phyloP scores from a whole-genome alignment of 148 eudicot genomes.

The Heliamphora exappendiculata region DNA sequence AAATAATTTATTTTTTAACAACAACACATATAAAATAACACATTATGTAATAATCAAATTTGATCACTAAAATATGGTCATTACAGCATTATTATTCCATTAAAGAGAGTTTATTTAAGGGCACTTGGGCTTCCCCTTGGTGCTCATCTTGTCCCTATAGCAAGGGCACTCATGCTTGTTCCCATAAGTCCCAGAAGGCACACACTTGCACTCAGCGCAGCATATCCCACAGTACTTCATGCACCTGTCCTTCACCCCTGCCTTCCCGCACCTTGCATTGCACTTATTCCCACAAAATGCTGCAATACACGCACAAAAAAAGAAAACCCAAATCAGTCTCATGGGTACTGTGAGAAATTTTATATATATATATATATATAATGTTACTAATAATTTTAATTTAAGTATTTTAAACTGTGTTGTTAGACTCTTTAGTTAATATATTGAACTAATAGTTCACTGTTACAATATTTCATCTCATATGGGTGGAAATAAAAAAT shows the following conservation, averaged over 20 bases:
- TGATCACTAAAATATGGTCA: too few species aligned
- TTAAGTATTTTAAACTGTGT: too few species aligned
- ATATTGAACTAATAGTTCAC: too few species aligned
- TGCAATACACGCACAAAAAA: not conserved
- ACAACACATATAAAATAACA: too few species aligned
- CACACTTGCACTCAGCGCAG: constrained; percentile 34
- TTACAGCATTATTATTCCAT: too few species aligned
- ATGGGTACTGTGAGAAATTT: not conserved
- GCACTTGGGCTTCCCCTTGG: constrained; percentile 42
- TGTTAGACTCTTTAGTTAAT: too few species aligned
- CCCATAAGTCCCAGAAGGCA: constrained; percentile 43
- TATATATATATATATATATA: not conserved
- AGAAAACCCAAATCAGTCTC: not conserved
- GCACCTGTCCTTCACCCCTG: constrained; percentile 31
- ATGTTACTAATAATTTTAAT: too few species aligned
- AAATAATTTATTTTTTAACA: too few species aligned
- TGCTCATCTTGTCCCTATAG: constrained; percentile 29
- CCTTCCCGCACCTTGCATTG: constrained; percentile 30
- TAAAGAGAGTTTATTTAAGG: too few species aligned
- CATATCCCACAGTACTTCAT: constrained; percentile 38
- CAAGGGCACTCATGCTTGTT: constrained; percentile 42
- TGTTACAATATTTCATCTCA: too few species aligned
- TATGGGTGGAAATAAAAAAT: too few species aligned
- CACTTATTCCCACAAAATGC: constrained; percentile 29
- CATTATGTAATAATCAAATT: too few species aligned